Evolutionary conservation across 176 grass and related monocot genomes (phyloP).

Genomic region (Oryza glumipatula): DNA sequence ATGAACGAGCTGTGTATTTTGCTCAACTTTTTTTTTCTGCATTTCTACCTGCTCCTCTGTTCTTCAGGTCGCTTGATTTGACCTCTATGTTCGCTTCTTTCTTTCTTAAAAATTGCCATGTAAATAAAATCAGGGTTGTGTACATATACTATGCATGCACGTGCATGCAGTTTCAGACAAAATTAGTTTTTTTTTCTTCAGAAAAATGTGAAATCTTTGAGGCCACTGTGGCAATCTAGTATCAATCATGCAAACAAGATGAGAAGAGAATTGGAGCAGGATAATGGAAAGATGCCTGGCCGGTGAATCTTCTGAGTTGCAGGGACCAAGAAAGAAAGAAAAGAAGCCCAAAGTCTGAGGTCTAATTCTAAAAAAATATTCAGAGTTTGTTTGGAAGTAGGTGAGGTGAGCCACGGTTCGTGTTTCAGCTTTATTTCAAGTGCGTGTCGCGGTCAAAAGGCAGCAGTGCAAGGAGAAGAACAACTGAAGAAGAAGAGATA

Average conservation of each 20-base stretch:
- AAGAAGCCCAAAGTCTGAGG: background rate
- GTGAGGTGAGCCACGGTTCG: conserved; percentile 46
- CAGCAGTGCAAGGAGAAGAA: background rate
- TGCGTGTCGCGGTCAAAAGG: conserved; percentile 51
- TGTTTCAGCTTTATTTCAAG: conserved; percentile 52
- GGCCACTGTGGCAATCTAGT: background rate
- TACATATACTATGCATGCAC: background rate
- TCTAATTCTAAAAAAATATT: background rate
- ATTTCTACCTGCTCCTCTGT: background rate
- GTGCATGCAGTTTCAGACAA: conserved; percentile 12
- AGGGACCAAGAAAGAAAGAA: conserved; percentile 12
- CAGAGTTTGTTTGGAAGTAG: conserved; percentile 15
- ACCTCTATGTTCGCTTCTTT: background rate
- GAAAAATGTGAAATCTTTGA: conserved; percentile 12
- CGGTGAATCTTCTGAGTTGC: background rate
- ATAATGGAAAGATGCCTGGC: background rate
- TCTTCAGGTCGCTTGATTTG: background rate
- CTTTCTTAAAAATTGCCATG: background rate
- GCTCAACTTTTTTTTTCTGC: background rate
- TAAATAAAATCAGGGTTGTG: background rate
- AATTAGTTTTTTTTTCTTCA: conserved; percentile 14
- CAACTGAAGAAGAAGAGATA: background rate
- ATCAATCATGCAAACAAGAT: conserved; percentile 23
- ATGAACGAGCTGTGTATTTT: conserved; percentile 37
- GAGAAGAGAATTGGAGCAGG: background rate